Conservation (phyloP, 2,329 filamentous ascomycete species). For the Trichoderma polysporum region DNA sequence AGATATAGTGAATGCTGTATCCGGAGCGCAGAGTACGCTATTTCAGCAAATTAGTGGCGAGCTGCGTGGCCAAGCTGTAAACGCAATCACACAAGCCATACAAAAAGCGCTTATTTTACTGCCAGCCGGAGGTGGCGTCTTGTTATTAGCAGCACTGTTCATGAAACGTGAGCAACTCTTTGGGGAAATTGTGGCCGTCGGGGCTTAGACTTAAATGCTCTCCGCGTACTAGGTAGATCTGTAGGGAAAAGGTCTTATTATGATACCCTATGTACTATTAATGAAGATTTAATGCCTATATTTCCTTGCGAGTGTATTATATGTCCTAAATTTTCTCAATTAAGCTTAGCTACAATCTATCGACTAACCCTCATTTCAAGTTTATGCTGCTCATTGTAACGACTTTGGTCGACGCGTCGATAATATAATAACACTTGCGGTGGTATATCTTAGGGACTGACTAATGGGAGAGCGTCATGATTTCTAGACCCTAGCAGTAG, state of each 20-base stretch:
- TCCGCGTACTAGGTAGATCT: not conserved
- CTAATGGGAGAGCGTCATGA: no score
- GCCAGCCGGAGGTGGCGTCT: not conserved
- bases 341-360: no score
- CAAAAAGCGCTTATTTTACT: not conserved
- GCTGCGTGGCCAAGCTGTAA: not conserved
- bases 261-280: not conserved
- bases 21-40: not conserved
- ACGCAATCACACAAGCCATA: not conserved
- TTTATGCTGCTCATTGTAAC: no score
- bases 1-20: not conserved
- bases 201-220: not conserved
- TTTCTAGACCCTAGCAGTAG: no score
- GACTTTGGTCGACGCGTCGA: no score
- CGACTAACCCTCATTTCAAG: no score
- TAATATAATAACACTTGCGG: no score
- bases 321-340: no score
- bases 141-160: not conserved
- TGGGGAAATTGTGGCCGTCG: not conserved
- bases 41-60: not conserved
- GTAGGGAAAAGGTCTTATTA: not conserved
- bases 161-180: not conserved
- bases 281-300: not conserved
- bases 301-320: no score
- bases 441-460: no score